Conservation (phyloP, 202 grass and related monocot genomes). For the Digitaria exilis region DNA sequence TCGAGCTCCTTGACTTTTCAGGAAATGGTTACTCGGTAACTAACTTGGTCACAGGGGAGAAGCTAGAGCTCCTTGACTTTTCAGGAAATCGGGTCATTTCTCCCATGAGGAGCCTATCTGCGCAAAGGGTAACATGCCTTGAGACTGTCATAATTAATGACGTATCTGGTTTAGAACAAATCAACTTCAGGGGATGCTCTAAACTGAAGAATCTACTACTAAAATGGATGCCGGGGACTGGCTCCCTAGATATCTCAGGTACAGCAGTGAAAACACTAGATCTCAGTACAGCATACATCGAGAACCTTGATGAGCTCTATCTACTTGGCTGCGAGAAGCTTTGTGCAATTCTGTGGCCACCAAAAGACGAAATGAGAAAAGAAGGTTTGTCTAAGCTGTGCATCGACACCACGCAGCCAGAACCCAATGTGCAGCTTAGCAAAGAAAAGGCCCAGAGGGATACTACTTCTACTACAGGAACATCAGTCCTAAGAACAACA, state of each 20-base stretch:
- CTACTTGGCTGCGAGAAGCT: not conserved
- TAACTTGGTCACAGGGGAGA: too few relatives aligned
- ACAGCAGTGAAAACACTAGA: slow-evolving; percentile 34
- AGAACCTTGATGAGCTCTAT: rapidly evolving
- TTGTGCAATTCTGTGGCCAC: slow-evolving; percentile 29
- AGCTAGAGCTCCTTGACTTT: too few relatives aligned
- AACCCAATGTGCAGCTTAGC: too few relatives aligned
- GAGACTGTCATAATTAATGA: not conserved
- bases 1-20: slow-evolving; percentile 2
- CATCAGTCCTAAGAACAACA: not conserved
- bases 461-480: not conserved
- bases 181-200: not conserved
- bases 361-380: rapidly evolving
- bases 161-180: not conserved
- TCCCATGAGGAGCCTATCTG: too few relatives aligned
- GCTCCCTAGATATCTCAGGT: not conserved
- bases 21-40: too few relatives aligned
- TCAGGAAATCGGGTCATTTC: too few relatives aligned
- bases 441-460: not conserved
- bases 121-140: not conserved
- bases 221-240: rapidly evolving
- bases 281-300: not conserved
- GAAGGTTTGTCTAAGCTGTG: not conserved
- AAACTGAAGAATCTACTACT: not conserved
- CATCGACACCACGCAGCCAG: not conserved